These are phyloP conservation scores for Eucalyptus rudis DNA, from an alignment of 345 rosid genomes.

Conservation along the genomic window DNA sequence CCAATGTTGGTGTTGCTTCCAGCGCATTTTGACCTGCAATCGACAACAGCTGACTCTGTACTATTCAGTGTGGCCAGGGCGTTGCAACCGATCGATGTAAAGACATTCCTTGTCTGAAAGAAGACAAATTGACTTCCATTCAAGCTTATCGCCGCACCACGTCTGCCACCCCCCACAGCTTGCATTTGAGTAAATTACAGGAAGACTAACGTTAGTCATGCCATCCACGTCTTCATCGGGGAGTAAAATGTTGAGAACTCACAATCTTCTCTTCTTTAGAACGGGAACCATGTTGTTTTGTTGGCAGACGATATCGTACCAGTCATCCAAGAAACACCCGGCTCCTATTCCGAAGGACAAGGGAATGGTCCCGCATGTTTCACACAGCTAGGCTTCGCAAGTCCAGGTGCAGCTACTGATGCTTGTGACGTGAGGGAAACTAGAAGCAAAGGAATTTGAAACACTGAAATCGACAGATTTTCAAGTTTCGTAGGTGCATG, in stretches of 20 bases:
- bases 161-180: neutral
- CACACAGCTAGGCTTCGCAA: neutral
- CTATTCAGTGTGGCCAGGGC: no score
- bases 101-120: no score
- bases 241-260: neutral
- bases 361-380: no score
- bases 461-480: neutral
- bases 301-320: neutral
- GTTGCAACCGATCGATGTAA: neutral
- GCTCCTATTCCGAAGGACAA: no score
- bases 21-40: no score
- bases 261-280: neutral
- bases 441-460: neutral
- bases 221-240: neutral
- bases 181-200: neutral
- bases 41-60: no score
- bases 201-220: neutral
- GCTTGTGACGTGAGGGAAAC: neutral
- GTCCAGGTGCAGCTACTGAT: neutral
- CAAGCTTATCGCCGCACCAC: neutral
- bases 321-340: no score
- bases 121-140: neutral
- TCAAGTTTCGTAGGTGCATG: neutral
- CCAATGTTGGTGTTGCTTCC: no score
- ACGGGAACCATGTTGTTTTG: neutral